Base-by-base conservation (phyloP, 441 rosid species). In the Erodium texanum region DNA sequence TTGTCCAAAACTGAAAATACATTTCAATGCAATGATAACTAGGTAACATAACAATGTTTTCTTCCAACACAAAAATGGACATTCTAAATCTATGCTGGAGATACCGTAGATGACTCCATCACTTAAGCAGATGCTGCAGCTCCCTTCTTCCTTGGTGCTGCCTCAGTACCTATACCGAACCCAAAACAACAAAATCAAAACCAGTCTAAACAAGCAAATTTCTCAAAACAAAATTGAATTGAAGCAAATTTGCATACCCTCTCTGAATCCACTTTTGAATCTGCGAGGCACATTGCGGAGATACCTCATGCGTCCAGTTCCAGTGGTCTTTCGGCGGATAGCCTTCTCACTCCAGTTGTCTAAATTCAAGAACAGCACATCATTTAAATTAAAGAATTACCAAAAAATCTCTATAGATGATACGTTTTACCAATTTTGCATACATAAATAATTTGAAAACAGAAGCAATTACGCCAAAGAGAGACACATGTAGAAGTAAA, bases 231-330 rank as follows among this genome's bases (percentile, higher is more conserved):
- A 12, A 12, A 1, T 14, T 0, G 0, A 43, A 8, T 45, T 24
- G 23, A 2, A 14, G 0, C 12, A 41, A 12, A 1, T 9, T 52
- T 62, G 11, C 36, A 38, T 76, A 89, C 97, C 96, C 83, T 92
- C 97, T 83, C 92, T 86, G 81, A 89, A 91, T 23, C 97, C 93
- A 66, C 78, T 82, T 94, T 92, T 92, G 86, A 86, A 89, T 79
- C 96, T 86, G 74, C 97, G 85, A 70, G 93, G 96, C 0, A 92
- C 79, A 41, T 89, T 69, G 65, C 96, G 94, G 2, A 89, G 83
- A 69, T 92, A 89, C 89, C 87, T 92, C 98, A 92, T 92, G 82
- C 98, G 80, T 62, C 61, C 61, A 54, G 61, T 54, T 8, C 61
- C 61, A 6, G 61, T 54, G 3, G 61, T 54, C 12, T 54, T 54